Percentiles rank a stretch among this genome's conserved stretches.
phyloP scores from a whole-genome alignment of 495 filamentous ascomycete species.

The Viridothelium virens region DNA sequence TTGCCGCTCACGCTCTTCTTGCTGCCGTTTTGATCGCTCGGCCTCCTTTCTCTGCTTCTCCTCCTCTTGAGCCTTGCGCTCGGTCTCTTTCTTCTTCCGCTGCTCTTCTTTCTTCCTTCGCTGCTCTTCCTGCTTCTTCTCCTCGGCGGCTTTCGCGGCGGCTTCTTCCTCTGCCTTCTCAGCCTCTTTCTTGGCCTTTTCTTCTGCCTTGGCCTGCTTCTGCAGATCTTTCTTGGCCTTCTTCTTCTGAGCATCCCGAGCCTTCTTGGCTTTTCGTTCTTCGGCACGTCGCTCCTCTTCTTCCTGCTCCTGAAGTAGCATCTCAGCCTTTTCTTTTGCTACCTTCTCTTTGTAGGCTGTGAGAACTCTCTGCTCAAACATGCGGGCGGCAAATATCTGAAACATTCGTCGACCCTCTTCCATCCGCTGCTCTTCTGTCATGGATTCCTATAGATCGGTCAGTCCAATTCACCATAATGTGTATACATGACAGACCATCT shows the following conservation, averaged over 20 bases:
- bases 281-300: conserved; percentile 68
- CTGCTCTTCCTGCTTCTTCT: conserved; percentile 73
- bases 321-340: conserved; percentile 79
- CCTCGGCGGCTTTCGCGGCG: conserved; percentile 63
- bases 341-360: conserved; percentile 97
- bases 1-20: conserved; percentile 77
- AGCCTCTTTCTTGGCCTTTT: conserved; percentile 75
- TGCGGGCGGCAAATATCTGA: conserved; percentile 96
- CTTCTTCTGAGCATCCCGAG: conserved; percentile 82
- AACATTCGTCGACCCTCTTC: conserved; percentile 98
- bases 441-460: conserved; percentile 60
- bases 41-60: conserved; percentile 72
- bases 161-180: conserved; percentile 90
- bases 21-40: conserved; percentile 65
- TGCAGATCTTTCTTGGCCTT: conserved; percentile 83
- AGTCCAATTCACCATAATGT: conserved; percentile 16
- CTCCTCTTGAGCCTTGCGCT: conserved; percentile 82
- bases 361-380: conserved; percentile 97
- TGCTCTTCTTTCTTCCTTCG: conserved; percentile 76
- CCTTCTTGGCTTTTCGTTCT: conserved; percentile 83
- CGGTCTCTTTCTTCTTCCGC: conserved; percentile 84
- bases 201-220: conserved; percentile 80
- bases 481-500: conserved; percentile 52
- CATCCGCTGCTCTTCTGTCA: conserved; percentile 98
- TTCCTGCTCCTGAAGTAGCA: conserved; percentile 83